Percentiles rank a stretch among this genome's conserved stretches.
Evolutionary conservation across 2,329 filamentous ascomycete genomes (phyloP).

Genomic region (Rhynchosporium graminicola): DNA sequence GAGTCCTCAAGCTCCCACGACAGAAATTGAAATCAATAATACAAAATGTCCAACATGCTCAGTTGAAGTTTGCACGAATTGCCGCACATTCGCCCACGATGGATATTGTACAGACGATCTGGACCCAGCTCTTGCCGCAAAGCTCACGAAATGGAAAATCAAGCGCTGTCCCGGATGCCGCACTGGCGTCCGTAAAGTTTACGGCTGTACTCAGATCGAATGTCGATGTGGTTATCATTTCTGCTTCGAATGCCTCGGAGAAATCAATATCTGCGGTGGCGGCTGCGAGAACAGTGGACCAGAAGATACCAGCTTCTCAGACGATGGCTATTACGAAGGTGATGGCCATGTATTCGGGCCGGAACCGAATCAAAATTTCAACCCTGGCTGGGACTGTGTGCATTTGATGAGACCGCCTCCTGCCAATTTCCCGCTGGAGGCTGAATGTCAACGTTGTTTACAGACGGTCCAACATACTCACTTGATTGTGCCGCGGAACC

Average conservation of each 20-base stretch:
- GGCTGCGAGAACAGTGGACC: slow-evolving; percentile 35
- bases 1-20: slow-evolving; percentile 5
- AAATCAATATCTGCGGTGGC: slow-evolving; percentile 34
- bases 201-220: slow-evolving; percentile 50
- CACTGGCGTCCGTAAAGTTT: slow-evolving; percentile 50
- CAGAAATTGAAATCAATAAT: slow-evolving; percentile 13
- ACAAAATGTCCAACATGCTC: slow-evolving; percentile 48
- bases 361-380: slow-evolving; percentile 26
- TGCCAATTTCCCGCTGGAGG: background rate
- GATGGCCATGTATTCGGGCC: slow-evolving; percentile 42
- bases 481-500: background rate
- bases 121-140: slow-evolving; percentile 39
- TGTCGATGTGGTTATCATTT: slow-evolving; percentile 53
- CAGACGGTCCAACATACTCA: background rate
- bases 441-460: slow-evolving; percentile 28
- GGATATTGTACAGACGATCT: slow-evolving; percentile 43
- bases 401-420: slow-evolving; percentile 18
- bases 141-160: slow-evolving; percentile 48
- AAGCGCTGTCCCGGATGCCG: slow-evolving; percentile 53
- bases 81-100: slow-evolving; percentile 46
- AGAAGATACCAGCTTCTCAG: slow-evolving; percentile 36
- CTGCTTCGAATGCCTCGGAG: slow-evolving; percentile 48
- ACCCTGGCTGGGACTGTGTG: slow-evolving; percentile 24
- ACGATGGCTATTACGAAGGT: slow-evolving; percentile 38
- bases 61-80: slow-evolving; percentile 46